Base-by-base conservation (phyloP, 2,329 filamentous ascomycete genomes). In the Sporothrix phasma region DNA sequence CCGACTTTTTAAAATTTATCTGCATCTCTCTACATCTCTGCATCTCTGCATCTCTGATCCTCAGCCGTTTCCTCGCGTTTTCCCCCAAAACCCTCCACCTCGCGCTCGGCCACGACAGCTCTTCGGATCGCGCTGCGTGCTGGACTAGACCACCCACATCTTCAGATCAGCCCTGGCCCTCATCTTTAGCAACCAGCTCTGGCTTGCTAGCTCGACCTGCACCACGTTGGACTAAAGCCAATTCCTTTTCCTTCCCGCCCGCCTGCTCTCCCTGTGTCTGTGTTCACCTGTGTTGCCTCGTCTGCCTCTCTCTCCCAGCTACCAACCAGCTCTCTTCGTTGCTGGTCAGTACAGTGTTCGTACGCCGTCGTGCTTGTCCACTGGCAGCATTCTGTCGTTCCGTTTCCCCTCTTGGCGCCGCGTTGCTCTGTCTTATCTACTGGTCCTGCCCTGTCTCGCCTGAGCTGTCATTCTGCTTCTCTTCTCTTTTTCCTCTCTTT, bases 371-470 rank as follows among this genome's bases (percentile, higher is more conserved):
- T 41, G 29, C 45, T 29, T 13, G 45, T 54, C 51, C 31, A 22
- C 51, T n/a, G 11, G 17, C 7, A 54, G 51, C 31, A 31, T 39
- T 22, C 45, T 64, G 56, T 47, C 59, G 39, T 63, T 51, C 29
- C 46, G 24, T 37, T 34, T 37, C 51, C 26, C 29, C n/a, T 47
- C 31, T 63, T 62, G 51, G 53, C 61, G 19, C 41, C 34, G 39
- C 17, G 22, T 53, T 24, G 41, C 51, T 47, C 45, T 56, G 17
- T 62, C 64, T 66, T 66, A 66, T 66, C 64, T 66, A 61, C 61
- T 39, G n/a, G 26, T 4, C 31, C 64, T 51, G 31, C 15, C 63
- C 49, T 63, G 49, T 56, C 51, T 45, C 29, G 26, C 45, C 47
- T 22, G 34, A 26, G 17, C 26, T 62, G 43, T 37, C 45, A 17